phyloP scores from a whole-genome alignment of 306 rosid genomes.

The Ammopiptanthus mongolicus region DNA sequence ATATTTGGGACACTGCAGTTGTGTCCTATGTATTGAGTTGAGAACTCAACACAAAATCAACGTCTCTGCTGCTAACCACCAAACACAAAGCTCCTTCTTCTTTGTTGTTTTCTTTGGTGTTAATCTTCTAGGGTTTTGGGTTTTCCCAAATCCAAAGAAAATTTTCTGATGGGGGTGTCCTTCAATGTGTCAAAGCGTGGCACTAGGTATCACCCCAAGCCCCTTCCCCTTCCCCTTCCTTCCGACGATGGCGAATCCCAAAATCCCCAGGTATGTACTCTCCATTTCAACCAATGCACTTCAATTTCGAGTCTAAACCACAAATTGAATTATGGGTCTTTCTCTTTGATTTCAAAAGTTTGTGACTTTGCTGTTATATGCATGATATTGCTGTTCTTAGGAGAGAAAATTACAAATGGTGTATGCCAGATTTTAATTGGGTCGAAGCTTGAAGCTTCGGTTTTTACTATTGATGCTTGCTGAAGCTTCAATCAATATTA shows the following conservation, averaged over 20 bases:
- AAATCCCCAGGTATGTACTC: slow-evolving; percentile 23
- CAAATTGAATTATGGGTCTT: background rate
- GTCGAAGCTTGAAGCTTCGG: background rate
- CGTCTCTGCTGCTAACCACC: background rate
- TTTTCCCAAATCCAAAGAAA: background rate
- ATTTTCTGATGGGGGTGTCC: slow-evolving; percentile 38
- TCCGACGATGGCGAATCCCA: slow-evolving; percentile 14
- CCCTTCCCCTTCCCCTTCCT: slow-evolving; percentile 11
- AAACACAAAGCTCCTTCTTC: background rate
- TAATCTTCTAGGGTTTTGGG: slow-evolving; percentile 34
- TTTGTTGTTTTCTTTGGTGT: background rate
- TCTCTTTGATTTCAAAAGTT: background rate
- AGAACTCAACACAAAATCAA: background rate
- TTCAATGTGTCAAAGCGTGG: slow-evolving; percentile 47
- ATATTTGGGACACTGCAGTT: too few relatives aligned
- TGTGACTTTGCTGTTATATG: background rate
- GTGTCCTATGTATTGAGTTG: background rate
- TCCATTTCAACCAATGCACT: background rate
- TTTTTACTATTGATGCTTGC: background rate
- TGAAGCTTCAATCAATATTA: background rate
- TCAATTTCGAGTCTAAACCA: background rate
- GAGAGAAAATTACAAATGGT: background rate
- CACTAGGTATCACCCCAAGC: slow-evolving; percentile 39
- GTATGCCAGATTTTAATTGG: background rate
- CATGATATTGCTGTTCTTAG: background rate